Evolutionary conservation across 306 rosid species (phyloP).

Genomic region (Prinsepia uniflora): DNA sequence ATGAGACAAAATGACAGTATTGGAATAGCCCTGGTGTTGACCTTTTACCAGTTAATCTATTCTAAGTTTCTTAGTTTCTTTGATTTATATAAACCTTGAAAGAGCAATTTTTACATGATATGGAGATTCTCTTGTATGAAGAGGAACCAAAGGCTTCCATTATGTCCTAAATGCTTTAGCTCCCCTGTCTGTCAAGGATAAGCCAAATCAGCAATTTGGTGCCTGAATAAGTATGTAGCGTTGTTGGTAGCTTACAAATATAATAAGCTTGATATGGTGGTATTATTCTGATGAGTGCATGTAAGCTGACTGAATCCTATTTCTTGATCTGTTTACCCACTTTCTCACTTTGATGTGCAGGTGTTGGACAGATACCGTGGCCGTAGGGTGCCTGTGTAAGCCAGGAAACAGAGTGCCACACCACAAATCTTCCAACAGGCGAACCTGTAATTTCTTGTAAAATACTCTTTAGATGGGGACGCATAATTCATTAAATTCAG

Average conservation of each 20-base stretch:
- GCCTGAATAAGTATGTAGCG: neutral
- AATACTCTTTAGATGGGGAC: conserved; percentile 30
- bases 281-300: neutral
- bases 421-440: conserved; percentile 24
- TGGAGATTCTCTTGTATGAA: neutral
- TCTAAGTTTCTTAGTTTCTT: neutral
- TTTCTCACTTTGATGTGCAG: conserved; percentile 45
- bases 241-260: neutral
- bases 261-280: neutral
- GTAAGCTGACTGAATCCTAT: neutral
- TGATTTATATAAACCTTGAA: neutral
- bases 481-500: conserved; percentile 18
- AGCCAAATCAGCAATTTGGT: neutral
- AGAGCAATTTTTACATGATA: neutral
- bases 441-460: conserved; percentile 49
- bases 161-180: neutral
- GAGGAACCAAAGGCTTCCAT: neutral
- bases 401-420: conserved; percentile 23
- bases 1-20: no score
- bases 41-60: no score
- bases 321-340: conserved; percentile 1
- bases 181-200: neutral
- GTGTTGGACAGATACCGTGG: conserved; percentile 76
- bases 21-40: no score
- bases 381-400: conserved; percentile 82